Evolutionary conservation across 192 early-diverging fungal genomes (phyloP).

Genomic region (Backusella psychrophila): DNA sequence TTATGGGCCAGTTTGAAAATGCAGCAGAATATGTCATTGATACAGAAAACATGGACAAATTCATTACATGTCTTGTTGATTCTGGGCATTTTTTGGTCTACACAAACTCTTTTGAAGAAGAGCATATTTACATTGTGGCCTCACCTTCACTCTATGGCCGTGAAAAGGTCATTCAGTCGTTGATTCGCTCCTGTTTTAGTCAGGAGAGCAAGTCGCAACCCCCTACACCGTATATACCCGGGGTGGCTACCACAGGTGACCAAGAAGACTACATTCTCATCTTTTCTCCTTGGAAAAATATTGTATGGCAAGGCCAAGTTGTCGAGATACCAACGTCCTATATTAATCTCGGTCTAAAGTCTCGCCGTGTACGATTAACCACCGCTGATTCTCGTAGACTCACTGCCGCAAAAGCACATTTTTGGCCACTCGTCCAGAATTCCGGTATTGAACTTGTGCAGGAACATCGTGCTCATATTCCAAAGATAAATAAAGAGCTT

Average conservation of each 20-base stretch:
- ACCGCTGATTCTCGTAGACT: slow-evolving; percentile 44
- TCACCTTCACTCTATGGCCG: slow-evolving; percentile 43
- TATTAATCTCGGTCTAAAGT: slow-evolving; percentile 47
- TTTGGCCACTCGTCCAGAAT: slow-evolving; percentile 47
- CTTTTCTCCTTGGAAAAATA: slow-evolving; percentile 55
- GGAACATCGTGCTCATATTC: slow-evolving; percentile 56
- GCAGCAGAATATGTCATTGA: slow-evolving; percentile 74
- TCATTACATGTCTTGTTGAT: slow-evolving; percentile 63
- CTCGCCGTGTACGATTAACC: slow-evolving; percentile 55
- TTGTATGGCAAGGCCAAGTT: slow-evolving; percentile 54
- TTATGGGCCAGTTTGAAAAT: slow-evolving; percentile 63
- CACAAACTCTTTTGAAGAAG: slow-evolving; percentile 65
- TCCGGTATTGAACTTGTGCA: slow-evolving; percentile 47
- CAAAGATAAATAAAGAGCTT: slow-evolving; percentile 54
- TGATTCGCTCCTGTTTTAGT: slow-evolving; percentile 29
- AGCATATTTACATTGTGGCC: slow-evolving; percentile 75
- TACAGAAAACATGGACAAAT: slow-evolving; percentile 46
- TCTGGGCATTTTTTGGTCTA: slow-evolving; percentile 75
- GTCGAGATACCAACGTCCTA: slow-evolving; percentile 38
- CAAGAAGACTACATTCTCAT: slow-evolving; percentile 58
- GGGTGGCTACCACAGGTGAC: background rate
- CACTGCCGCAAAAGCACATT: slow-evolving; percentile 41
- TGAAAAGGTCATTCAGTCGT: slow-evolving; percentile 15
- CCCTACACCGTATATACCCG: background rate
- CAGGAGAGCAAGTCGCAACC: background rate